Percentiles rank a stretch among this genome's conserved stretches.
Conservation (phyloP, 2,329 filamentous ascomycete species). For the Penicillium italicum region DNA sequence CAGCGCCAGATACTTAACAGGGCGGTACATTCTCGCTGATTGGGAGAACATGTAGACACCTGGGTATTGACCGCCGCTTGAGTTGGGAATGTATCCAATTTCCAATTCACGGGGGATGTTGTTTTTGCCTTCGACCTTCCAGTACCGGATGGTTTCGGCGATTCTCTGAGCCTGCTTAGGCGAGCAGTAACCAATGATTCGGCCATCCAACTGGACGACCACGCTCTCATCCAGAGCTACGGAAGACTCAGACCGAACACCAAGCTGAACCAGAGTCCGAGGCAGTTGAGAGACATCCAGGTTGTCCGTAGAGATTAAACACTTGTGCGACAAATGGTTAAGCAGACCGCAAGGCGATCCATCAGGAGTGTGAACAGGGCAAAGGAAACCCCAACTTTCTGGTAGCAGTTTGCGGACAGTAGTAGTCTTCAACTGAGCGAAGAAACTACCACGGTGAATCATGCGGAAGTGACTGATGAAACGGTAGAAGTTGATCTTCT, state of each 20-base stretch:
- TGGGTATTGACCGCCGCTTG: conserved; percentile 89
- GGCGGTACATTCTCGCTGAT: conserved; percentile 80
- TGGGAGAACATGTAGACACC: conserved; percentile 91
- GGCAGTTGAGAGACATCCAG: conserved; percentile 73
- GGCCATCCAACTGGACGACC: conserved; percentile 84
- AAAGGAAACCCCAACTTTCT: conserved; percentile 97
- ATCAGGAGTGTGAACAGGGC: conserved; percentile 95
- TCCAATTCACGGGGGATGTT: conserved; percentile 79
- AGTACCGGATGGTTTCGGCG: conserved; percentile 82
- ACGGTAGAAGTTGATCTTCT: conserved; percentile 98
- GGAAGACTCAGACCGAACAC: conserved; percentile 70
- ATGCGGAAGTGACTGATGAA: conserved; percentile 99
- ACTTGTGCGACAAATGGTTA: conserved; percentile 94
- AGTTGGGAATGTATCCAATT: conserved; percentile 85
- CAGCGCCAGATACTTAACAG: conserved; percentile 85
- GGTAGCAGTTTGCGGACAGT: conserved; percentile 92
- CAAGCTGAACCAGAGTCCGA: conserved; percentile 70
- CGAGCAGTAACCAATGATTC: conserved; percentile 83
- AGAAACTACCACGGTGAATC: conserved; percentile 98
- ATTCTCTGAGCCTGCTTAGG: conserved; percentile 78
- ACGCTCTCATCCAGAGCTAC: conserved; percentile 79
- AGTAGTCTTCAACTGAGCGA: conserved; percentile 94
- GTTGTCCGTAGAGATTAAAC: conserved; percentile 74
- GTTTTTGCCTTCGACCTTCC: conserved; percentile 88
- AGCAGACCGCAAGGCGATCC: conserved; percentile 90